Percentiles rank a stretch among this genome's conserved stretches.
Conservation (phyloP, 176 grass and related monocot genomes). For the maize (Zea mays) region DNA sequence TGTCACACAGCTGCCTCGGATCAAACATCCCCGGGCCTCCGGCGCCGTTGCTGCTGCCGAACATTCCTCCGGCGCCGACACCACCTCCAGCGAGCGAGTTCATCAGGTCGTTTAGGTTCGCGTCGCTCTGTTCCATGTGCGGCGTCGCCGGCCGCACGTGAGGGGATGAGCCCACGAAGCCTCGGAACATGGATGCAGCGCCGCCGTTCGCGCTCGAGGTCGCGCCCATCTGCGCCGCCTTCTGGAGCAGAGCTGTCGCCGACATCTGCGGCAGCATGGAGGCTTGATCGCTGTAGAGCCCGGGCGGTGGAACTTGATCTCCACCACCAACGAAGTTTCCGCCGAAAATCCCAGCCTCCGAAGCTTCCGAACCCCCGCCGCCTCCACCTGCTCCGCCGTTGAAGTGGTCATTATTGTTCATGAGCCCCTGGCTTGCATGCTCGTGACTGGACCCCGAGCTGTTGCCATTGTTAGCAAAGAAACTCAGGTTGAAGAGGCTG, state of each 20-base stretch:
- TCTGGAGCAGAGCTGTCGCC: slow-evolving; percentile 87
- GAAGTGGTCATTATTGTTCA: slow-evolving; percentile 33
- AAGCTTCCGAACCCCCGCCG: slow-evolving; percentile 28
- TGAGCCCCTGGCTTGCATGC: slow-evolving; percentile 40
- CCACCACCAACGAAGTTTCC: slow-evolving; percentile 54
- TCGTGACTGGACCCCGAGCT: slow-evolving; percentile 54
- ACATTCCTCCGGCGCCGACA: slow-evolving; percentile 42
- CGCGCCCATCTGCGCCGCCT: slow-evolving; percentile 92
- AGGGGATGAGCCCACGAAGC: slow-evolving; percentile 43
- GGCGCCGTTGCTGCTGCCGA: slow-evolving; percentile 35
- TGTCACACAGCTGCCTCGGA: slow-evolving; percentile 51
- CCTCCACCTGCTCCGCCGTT: slow-evolving; percentile 43
- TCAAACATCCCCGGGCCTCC: slow-evolving; percentile 54
- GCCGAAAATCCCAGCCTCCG: slow-evolving; percentile 55
- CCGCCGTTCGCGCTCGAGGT: slow-evolving; percentile 62
- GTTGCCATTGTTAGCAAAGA: slow-evolving; percentile 59
- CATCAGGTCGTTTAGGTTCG: slow-evolving; percentile 81
- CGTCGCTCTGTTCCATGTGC: slow-evolving; percentile 72
- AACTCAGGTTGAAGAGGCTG: slow-evolving; percentile 70
- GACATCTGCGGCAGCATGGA: slow-evolving; percentile 82
- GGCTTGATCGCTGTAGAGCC: slow-evolving; percentile 60
- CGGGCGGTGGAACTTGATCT: slow-evolving; percentile 53
- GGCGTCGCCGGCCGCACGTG: slow-evolving; percentile 29
- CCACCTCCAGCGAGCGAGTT: slow-evolving; percentile 70
- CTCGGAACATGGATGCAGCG: slow-evolving; percentile 48